Percentiles rank a stretch among this genome's conserved stretches.
phyloP scores from a whole-genome alignment of 768 basidiomycete species.

The Pleurotus tuoliensis region DNA sequence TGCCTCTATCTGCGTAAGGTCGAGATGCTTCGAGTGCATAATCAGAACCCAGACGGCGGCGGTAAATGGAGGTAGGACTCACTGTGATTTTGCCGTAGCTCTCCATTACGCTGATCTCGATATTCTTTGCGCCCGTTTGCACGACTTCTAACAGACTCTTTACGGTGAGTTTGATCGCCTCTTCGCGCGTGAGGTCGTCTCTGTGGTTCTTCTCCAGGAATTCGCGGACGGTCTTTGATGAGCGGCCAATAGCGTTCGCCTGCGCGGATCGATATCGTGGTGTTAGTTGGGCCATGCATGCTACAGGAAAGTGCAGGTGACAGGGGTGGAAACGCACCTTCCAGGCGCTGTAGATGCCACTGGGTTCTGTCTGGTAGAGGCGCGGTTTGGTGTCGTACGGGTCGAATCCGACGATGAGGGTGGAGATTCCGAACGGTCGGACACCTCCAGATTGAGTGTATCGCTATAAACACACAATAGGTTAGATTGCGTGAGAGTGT shows the following conservation, averaged over 20 bases:
- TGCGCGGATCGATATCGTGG: slow-evolving; percentile 23
- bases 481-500: no score
- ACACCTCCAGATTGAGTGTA: slow-evolving; percentile 99
- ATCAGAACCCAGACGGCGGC: not conserved
- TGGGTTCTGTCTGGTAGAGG: slow-evolving; percentile 95
- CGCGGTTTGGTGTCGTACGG: slow-evolving; percentile 85
- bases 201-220: slow-evolving; percentile 98
- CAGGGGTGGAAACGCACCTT: slow-evolving; percentile 55
- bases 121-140: slow-evolving; percentile 99
- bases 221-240: slow-evolving; percentile 97
- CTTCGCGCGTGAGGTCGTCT: slow-evolving; percentile 83
- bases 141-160: slow-evolving; percentile 97
- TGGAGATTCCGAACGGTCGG: slow-evolving; percentile 96
- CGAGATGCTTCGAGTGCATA: slow-evolving; percentile 61
- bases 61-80: slow-evolving; percentile 16
- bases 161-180: slow-evolving; percentile 91
- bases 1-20: slow-evolving; percentile 80
- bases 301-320: not conserved
- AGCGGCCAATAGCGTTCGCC: slow-evolving; percentile 98
- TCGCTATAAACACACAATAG: slow-evolving; percentile 41
- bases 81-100: slow-evolving; percentile 92
- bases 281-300: not conserved
- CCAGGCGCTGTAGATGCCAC: slow-evolving; percentile 98
- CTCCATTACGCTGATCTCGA: slow-evolving; percentile 98
- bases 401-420: slow-evolving; percentile 95